These are phyloP conservation scores for Mucor velutinosus DNA, from an alignment of 371 early-diverging fungal species.

Conservation along the genomic window DNA sequence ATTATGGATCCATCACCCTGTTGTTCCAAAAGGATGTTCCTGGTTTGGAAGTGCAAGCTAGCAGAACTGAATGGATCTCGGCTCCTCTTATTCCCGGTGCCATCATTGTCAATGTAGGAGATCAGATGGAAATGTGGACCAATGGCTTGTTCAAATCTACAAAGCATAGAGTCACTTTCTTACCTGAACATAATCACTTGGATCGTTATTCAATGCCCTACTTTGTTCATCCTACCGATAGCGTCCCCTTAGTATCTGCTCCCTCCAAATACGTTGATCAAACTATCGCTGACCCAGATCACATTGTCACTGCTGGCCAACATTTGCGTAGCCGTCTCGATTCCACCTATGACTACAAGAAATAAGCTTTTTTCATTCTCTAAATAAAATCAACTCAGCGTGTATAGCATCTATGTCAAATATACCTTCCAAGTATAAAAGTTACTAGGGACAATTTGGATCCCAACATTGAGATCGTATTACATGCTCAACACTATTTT, in stretches of 20 bases:
- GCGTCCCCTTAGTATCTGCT: conserved; percentile 44
- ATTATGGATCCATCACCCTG: conserved; percentile 76
- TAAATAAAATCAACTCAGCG: background rate
- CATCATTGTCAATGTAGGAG: conserved; percentile 74
- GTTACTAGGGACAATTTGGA: background rate
- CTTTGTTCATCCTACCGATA: conserved; percentile 63
- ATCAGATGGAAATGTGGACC: conserved; percentile 70
- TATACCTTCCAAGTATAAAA: background rate
- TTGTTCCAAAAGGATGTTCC: conserved; percentile 72
- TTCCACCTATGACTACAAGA: conserved; percentile 34
- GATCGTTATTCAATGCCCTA: conserved; percentile 76
- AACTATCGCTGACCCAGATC: background rate
- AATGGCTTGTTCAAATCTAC: conserved; percentile 70
- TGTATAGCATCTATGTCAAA: background rate
- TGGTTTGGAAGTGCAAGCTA: conserved; percentile 68
- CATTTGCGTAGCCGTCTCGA: conserved; percentile 40
- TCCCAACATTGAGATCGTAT: background rate
- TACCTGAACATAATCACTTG: conserved; percentile 55
- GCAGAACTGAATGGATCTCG: conserved; percentile 60
- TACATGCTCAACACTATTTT: too few species aligned
- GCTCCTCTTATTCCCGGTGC: conserved; percentile 64
- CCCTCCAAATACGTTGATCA: conserved; percentile 37
- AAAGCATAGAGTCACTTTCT: conserved; percentile 70
- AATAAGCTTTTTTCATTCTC: background rate
- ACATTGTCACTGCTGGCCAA: conserved; percentile 39